Conservation (phyloP, 352 stramenopile genomes). For the Phytophthora fragariae region DNA sequence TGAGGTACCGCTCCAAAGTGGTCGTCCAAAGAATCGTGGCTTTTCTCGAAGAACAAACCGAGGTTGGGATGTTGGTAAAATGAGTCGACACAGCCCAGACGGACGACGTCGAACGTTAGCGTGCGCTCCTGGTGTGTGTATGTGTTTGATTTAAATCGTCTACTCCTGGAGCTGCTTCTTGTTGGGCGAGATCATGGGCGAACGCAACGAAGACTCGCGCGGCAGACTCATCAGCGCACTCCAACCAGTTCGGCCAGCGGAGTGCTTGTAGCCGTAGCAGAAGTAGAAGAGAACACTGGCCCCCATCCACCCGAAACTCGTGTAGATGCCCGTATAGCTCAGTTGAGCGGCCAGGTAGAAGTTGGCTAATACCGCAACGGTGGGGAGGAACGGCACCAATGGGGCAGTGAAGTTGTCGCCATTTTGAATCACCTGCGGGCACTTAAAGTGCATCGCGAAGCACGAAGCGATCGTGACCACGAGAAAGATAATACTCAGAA, state of each 20-base stretch:
- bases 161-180: constrained; percentile 48
- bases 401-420: constrained; percentile 67
- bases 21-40: not conserved
- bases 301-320: constrained; percentile 60
- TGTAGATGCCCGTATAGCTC: constrained; percentile 52
- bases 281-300: constrained; percentile 76
- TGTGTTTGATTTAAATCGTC: constrained; percentile 12
- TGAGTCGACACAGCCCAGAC: constrained; percentile 1
- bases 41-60: constrained; percentile 21
- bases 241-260: constrained; percentile 68
- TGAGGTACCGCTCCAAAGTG: not conserved
- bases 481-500: constrained; percentile 59
- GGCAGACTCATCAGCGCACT: constrained; percentile 61
- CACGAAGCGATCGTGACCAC: constrained; percentile 38
- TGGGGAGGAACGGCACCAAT: constrained; percentile 71
- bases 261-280: constrained; percentile 75
- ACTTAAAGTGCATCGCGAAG: constrained; percentile 60
- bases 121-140: constrained; percentile 5
- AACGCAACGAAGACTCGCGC: constrained; percentile 51
- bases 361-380: constrained; percentile 58
- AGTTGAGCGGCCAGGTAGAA: constrained; percentile 79
- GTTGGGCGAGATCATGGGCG: constrained; percentile 63
- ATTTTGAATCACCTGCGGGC: constrained; percentile 58
- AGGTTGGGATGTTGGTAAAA: not conserved
- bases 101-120: not conserved